Evolutionary conservation across 2,329 filamentous ascomycete genomes (phyloP).

Genomic region (Aaosphaeria pasadenensis): DNA sequence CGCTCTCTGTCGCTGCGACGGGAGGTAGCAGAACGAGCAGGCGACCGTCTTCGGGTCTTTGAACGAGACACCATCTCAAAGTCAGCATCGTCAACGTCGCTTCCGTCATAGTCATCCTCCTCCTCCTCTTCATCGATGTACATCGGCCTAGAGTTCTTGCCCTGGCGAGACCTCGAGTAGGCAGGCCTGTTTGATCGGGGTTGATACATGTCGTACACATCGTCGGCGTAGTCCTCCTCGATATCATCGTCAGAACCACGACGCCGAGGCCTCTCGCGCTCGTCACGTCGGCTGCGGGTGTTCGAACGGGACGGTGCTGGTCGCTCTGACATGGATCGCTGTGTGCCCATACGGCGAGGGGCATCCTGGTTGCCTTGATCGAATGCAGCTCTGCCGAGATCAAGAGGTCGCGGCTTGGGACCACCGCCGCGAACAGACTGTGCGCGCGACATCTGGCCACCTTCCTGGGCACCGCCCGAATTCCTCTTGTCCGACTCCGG

Average conservation of each 20-base stretch:
- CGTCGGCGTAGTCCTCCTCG: slow-evolving; percentile 60
- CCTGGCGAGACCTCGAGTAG: slow-evolving; percentile 28
- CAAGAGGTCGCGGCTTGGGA: slow-evolving; percentile 47
- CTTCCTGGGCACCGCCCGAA: slow-evolving; percentile 22
- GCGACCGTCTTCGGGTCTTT: slow-evolving; percentile 40
- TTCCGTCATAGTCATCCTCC: slow-evolving; percentile 66
- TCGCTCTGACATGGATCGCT: slow-evolving; percentile 45
- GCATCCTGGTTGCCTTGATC: slow-evolving; percentile 33
- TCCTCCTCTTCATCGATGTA: slow-evolving; percentile 82
- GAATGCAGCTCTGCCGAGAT: slow-evolving; percentile 49
- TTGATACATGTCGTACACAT: slow-evolving; percentile 64
- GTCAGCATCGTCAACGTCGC: slow-evolving; percentile 71
- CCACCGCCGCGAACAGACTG: slow-evolving; percentile 48
- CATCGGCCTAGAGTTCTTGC: slow-evolving; percentile 49
- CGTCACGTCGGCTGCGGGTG: slow-evolving; percentile 19
- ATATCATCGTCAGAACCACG: slow-evolving; percentile 47
- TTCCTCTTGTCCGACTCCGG: slow-evolving; percentile 73
- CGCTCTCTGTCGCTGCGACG: slow-evolving; percentile 49
- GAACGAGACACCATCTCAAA: slow-evolving; percentile 71
- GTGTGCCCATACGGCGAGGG: slow-evolving; percentile 35
- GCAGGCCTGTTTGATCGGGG: slow-evolving; percentile 23
- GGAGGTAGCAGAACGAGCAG: slow-evolving; percentile 36
- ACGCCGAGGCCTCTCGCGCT: slow-evolving; percentile 19
- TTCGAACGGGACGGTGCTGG: slow-evolving; percentile 37
- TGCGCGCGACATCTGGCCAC: slow-evolving; percentile 43